These are phyloP conservation scores for Neltuma alba DNA, from an alignment of 306 rosid species.

Conservation along the genomic window DNA sequence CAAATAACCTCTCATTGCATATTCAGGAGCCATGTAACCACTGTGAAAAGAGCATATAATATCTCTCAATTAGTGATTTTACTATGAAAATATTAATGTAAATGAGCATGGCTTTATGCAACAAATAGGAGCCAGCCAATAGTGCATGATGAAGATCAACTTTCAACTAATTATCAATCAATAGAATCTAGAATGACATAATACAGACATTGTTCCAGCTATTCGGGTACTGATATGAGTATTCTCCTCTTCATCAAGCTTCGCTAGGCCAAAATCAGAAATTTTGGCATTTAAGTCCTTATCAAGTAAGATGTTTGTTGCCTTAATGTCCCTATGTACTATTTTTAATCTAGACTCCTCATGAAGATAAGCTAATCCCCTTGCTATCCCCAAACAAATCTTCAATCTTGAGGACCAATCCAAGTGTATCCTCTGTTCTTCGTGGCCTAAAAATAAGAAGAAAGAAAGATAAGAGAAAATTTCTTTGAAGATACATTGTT, in stretches of 20 bases:
- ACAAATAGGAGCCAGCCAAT: background rate
- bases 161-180: background rate
- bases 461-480: background rate
- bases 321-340: conserved; percentile 87
- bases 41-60: conserved; percentile 38
- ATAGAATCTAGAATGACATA: background rate
- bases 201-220: conserved; percentile 82
- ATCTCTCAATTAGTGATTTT: conserved; percentile 25
- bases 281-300: conserved; percentile 74
- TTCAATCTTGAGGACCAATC: conserved; percentile 73
- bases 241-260: conserved; percentile 81
- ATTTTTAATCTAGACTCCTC: conserved; percentile 83
- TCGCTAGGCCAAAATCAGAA: conserved; percentile 89
- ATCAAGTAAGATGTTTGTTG: conserved; percentile 83
- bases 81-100: background rate
- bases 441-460: conserved; percentile 40
- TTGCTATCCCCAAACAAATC: conserved; percentile 74
- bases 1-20: conserved; percentile 82
- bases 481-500: background rate
- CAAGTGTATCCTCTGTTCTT: conserved; percentile 54
- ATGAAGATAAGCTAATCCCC: conserved; percentile 79
- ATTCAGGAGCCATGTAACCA: conserved; percentile 95
- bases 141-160: background rate
- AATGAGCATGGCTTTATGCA: background rate
- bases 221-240: conserved; percentile 81